phyloP scores from a whole-genome alignment of 2,329 filamentous ascomycete genomes.

The Penicillium olsonii region DNA sequence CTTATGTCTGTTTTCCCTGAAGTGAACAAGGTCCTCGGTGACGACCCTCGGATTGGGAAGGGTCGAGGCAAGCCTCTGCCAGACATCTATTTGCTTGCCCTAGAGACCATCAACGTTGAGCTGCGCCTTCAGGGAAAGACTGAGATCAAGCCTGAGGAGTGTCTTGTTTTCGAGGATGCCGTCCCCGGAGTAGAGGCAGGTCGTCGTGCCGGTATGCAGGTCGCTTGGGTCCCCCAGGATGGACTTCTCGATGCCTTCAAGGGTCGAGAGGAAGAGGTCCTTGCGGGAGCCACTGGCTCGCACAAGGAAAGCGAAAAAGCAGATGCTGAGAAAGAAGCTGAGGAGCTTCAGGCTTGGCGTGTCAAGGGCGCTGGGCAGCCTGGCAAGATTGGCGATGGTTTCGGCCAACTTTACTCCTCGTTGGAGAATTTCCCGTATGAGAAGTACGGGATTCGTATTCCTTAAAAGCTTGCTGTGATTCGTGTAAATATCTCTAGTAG shows the following conservation, averaged over 20 bases:
- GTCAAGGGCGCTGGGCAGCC: slow-evolving; percentile 49
- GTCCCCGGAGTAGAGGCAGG: slow-evolving; percentile 92
- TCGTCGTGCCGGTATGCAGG: slow-evolving; percentile 88
- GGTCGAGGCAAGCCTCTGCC: slow-evolving; percentile 93
- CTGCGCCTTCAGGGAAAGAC: slow-evolving; percentile 59
- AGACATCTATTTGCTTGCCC: slow-evolving; percentile 87
- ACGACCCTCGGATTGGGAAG: slow-evolving; percentile 73
- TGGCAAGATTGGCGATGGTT: slow-evolving; percentile 62
- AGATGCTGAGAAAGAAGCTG: slow-evolving; percentile 40
- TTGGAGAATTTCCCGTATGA: slow-evolving; percentile 63
- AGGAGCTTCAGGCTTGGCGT: slow-evolving; percentile 38
- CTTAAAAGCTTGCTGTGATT: background rate
- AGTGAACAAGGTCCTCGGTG: slow-evolving; percentile 76
- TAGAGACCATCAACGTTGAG: slow-evolving; percentile 79
- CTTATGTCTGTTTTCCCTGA: slow-evolving; percentile 63
- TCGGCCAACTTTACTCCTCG: slow-evolving; percentile 54
- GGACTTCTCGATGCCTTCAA: slow-evolving; percentile 74
- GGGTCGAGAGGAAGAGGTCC: slow-evolving; percentile 75
- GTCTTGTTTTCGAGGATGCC: slow-evolving; percentile 93
- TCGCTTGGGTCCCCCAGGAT: slow-evolving; percentile 87
- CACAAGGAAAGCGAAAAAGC: slow-evolving; percentile 58
- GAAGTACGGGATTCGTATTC: slow-evolving; percentile 56
- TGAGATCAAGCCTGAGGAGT: slow-evolving; percentile 77
- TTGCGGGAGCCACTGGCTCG: slow-evolving; percentile 78
- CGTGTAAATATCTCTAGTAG: background rate